Conservation (phyloP, 1,139 yeast species). For the Dujonia santamariae region DNA sequence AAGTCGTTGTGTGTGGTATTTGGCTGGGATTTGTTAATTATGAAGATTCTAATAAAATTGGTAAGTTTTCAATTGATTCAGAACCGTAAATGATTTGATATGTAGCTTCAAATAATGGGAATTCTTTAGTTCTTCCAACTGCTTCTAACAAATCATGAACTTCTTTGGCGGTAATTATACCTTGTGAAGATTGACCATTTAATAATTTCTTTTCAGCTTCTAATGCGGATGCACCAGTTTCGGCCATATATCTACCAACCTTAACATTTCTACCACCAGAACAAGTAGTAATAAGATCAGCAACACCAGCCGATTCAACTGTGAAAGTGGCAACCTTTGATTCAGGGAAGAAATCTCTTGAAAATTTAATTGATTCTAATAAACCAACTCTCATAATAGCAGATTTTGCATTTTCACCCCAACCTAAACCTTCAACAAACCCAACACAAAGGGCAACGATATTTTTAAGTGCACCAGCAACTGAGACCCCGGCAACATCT, state of each 20-base stretch:
- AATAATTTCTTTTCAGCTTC: slow-evolving; percentile 45
- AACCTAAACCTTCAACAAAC: slow-evolving; percentile 46
- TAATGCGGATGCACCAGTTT: slow-evolving; percentile 41
- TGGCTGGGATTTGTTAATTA: too few species aligned
- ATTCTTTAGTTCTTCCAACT: slow-evolving; percentile 30
- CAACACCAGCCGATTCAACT: slow-evolving; percentile 49
- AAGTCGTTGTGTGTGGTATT: too few species aligned
- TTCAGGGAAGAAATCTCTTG: slow-evolving; percentile 41
- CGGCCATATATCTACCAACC: slow-evolving; percentile 47
- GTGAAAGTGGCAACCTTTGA: slow-evolving; percentile 40
- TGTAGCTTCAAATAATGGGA: slow-evolving; percentile 49
- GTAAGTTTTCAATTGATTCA: slow-evolving; percentile 43
- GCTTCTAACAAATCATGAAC: slow-evolving; percentile 44
- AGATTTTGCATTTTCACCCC: slow-evolving; percentile 53
- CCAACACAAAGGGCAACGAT: slow-evolving; percentile 49
- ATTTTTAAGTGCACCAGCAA: slow-evolving; percentile 51
- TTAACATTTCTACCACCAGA: slow-evolving; percentile 50
- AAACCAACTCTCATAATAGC: slow-evolving; percentile 50
- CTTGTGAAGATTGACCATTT: slow-evolving; percentile 51
- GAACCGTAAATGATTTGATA: slow-evolving; percentile 44
- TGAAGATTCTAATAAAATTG: slow-evolving; percentile 35
- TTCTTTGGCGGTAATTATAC: slow-evolving; percentile 46
- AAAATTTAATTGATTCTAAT: slow-evolving; percentile 41
- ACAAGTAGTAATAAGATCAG: slow-evolving; percentile 49
- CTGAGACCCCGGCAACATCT: slow-evolving; percentile 48